Base-by-base conservation (phyloP, 2,329 filamentous ascomycete species). In the Cladophialophora psammophila region DNA sequence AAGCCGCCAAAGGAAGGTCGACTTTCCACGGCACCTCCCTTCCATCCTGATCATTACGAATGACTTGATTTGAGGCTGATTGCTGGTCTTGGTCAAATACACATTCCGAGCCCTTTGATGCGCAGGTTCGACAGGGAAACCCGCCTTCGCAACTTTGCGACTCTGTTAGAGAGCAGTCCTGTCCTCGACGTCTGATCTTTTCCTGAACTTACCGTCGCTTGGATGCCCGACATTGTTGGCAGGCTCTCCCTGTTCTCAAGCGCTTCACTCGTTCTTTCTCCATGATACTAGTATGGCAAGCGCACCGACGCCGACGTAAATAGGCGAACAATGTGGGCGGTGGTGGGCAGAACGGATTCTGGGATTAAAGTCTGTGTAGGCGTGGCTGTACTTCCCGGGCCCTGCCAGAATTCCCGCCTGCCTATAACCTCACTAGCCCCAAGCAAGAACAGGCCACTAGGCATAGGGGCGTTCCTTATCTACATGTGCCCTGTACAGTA, bases 161-260 rank as follows among this genome's bases (percentile, higher is more conserved):
- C 9, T 26, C 26, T 12, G 45, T 50, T 12, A 55, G 35, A 34
- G 32, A 9, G 10, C 15, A 12, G 10, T n/a, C 15, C 15, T 7
- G 32, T 4, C 18, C 10, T 52, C 6, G 9, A 55, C 53, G 10
- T 35, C 35, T 9, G 32, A 20, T 9, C 4, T 36, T 4, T 55
- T 12, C 26, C 31, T 32, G 32, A n/a, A 42, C 57, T 60, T 35
- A 60, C 57, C 57, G 57, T 50, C 57, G 57, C 32, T 60, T 60
- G 20, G 57, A 60, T 20, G 8, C 5, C 31, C 40, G 40, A 45
- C 57, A 60, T n/a, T 50, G 57, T 34, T 45, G 45, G 26, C 45
- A 50, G 45, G 45, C 45, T 50, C 45, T 26, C 8, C 45, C 45
- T 31, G 45, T 50, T 31, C 45, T 26, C 45, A 50, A 13, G 8